These are phyloP conservation scores for Ascochyta lentis DNA, from an alignment of 2,329 filamentous ascomycete genomes.

Conservation along the genomic window DNA sequence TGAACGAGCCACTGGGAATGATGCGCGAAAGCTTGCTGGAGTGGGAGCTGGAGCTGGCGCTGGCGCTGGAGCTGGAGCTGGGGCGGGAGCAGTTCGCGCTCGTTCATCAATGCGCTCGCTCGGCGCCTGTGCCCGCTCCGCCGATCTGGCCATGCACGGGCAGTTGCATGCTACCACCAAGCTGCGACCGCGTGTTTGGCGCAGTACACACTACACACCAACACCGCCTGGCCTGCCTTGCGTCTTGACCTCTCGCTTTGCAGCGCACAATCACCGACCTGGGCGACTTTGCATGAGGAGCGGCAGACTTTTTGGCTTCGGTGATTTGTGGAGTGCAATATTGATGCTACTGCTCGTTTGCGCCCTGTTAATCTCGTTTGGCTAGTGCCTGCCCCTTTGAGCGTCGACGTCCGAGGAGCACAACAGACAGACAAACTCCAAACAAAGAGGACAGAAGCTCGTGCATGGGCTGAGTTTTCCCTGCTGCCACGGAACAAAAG, in stretches of 20 bases:
- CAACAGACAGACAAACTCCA: constrained; percentile 9
- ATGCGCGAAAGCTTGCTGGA: neutral
- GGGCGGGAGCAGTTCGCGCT: neutral
- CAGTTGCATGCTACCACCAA: neutral
- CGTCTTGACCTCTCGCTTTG: neutral
- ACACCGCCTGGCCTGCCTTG: neutral
- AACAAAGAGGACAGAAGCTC: constrained; percentile 7
- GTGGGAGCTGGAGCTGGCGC: neutral
- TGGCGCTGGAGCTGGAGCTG: neutral
- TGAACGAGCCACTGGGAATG: neutral
- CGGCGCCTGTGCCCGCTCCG: constrained; percentile 11
- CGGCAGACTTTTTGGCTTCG: neutral
- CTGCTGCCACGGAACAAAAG: too few relatives aligned
- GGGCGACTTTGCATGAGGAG: too few relatives aligned
- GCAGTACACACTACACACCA: constrained; percentile 7
- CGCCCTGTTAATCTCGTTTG: constrained; percentile 38
- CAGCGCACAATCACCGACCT: too few relatives aligned
- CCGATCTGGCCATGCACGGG: constrained; percentile 14
- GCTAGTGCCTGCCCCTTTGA: constrained; percentile 20
- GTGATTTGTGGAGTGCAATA: constrained; percentile 22
- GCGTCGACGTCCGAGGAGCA: constrained; percentile 3
- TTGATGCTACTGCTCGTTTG: constrained; percentile 20
- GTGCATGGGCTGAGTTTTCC: neutral
- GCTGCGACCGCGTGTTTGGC: constrained; percentile 8
- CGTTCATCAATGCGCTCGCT: neutral